Base-by-base conservation (phyloP, 495 filamentous ascomycete species). In the Neurospora cerealis region DNA sequence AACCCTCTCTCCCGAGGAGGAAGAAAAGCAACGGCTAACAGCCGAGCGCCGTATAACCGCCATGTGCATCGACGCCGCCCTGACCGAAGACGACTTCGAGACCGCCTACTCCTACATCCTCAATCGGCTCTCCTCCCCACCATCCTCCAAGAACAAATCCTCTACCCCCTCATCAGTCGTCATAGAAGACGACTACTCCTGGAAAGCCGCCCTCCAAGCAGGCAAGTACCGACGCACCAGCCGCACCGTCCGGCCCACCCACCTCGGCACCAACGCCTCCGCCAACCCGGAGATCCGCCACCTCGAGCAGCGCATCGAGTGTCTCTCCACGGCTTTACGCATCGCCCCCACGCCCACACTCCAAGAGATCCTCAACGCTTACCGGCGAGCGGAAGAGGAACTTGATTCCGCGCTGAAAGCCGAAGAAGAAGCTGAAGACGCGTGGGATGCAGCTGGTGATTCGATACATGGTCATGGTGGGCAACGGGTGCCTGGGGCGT, bases 71-170 rank as follows among this genome's bases (percentile, higher is more conserved):
- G 91, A 95, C 76, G 91, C 94, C 6, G 93, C 95, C 38, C 88
- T 98, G 1, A 83, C 86, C 6, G 93, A 95, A 79, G 89, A 96
- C 77, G 96, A 99, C 78, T 98, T 98, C 76, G 95, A 97, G 75
- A 98, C 96, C 1, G 96, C 96, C 32, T 98, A 98, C 82, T 97
- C 94, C 15, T 97, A 96, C 82, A 92, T 97, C 41, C 88, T 96
- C 73, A 97, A 88, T 76, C 86, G 88, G 11, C 80, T 92, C 17
- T 80, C 73, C 41, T 70, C 74, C 17, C 32, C 71, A 5, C 69
- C 40, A 46, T 69, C 17, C 39, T 69, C 6, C 37, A 28, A 1
- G 54, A 66, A 66, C 28, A 34, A 34, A 19, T 75, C 73, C 48
- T 69, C 39, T 21, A 48, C 73, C n/a, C 42, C 42, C 71, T 66